These are phyloP conservation scores for Kluyveromyces sp. DNA, from an alignment of 1,139 yeast species.

Conservation along the genomic window DNA sequence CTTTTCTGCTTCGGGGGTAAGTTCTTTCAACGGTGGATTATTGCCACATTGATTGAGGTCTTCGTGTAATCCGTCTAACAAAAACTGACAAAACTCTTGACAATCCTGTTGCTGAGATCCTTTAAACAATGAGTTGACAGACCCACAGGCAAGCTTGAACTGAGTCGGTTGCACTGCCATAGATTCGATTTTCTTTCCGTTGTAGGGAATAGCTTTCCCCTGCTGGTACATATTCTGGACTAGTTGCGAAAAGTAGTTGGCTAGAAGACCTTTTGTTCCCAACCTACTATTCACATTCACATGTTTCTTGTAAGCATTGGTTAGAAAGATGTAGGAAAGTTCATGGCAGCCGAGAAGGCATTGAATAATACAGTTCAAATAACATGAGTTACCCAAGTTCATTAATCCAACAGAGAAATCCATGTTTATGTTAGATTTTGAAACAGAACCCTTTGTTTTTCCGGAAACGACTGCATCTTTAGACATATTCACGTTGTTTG, in stretches of 20 bases:
- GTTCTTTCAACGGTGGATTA: slow-evolving; percentile 44
- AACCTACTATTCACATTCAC: slow-evolving; percentile 69
- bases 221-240: slow-evolving; percentile 48
- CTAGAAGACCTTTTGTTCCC: slow-evolving; percentile 79
- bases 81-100: slow-evolving; percentile 78
- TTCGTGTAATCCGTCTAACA: slow-evolving; percentile 81
- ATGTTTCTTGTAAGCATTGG: slow-evolving; percentile 58
- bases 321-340: slow-evolving; percentile 42
- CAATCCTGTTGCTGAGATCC: slow-evolving; percentile 90
- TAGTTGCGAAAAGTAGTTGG: slow-evolving; percentile 63
- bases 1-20: slow-evolving; percentile 70
- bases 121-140: slow-evolving; percentile 62
- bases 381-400: slow-evolving; percentile 88
- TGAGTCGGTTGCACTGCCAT: slow-evolving; percentile 28
- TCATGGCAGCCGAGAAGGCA: slow-evolving; percentile 56
- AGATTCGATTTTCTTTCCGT: slow-evolving; percentile 45
- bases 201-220: slow-evolving; percentile 7
- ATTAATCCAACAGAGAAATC: slow-evolving; percentile 52
- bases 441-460: neutral
- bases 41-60: slow-evolving; percentile 71
- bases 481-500: neutral
- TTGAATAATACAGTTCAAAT: slow-evolving; percentile 86
- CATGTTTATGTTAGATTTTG: slow-evolving; percentile 13
- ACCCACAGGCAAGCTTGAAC: slow-evolving; percentile 60
- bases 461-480: neutral